Conservation (phyloP, 345 rosid species). For the Geranium brycei region DNA sequence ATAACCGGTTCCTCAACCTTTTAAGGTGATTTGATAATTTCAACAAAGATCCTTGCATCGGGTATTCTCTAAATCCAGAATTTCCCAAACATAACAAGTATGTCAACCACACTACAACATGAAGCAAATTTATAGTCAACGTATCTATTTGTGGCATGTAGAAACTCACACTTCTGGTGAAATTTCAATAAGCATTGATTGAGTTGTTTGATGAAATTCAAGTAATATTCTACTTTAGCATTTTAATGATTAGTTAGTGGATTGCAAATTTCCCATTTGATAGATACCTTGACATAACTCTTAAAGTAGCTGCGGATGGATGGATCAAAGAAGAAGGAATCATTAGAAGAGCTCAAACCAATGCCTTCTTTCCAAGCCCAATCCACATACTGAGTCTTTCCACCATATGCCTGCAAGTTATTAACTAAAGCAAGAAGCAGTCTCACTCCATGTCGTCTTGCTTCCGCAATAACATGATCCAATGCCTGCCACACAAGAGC, state of each 20-base stretch:
- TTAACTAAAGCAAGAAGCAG: conserved; percentile 80
- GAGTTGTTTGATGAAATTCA: too few relatives aligned
- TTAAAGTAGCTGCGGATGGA: conserved; percentile 77
- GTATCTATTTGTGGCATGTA: not conserved
- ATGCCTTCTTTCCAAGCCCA: conserved; percentile 99
- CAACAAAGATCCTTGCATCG: too few relatives aligned
- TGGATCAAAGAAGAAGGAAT: conserved; percentile 95
- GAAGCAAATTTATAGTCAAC: not conserved
- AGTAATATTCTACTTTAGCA: too few relatives aligned
- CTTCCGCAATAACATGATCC: conserved; percentile 87
- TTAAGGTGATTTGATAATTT: too few relatives aligned
- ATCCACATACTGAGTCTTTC: conserved; percentile 84
- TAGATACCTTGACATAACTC: conserved; percentile 48
- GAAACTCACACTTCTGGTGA: too few relatives aligned
- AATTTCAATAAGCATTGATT: too few relatives aligned
- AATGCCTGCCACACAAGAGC: conserved; percentile 49
- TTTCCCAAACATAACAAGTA: not conserved
- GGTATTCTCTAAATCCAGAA: not conserved
- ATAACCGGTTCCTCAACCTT: too few relatives aligned
- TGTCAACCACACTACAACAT: not conserved
- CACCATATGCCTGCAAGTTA: conserved; percentile 82
- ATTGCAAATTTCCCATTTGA: not conserved
- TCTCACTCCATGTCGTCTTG: conserved; percentile 52
- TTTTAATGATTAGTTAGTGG: not conserved
- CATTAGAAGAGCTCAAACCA: conserved; percentile 83